phyloP scores from a whole-genome alignment of 2,329 filamentous ascomycete genomes.

The Tolypocladium tundrense region DNA sequence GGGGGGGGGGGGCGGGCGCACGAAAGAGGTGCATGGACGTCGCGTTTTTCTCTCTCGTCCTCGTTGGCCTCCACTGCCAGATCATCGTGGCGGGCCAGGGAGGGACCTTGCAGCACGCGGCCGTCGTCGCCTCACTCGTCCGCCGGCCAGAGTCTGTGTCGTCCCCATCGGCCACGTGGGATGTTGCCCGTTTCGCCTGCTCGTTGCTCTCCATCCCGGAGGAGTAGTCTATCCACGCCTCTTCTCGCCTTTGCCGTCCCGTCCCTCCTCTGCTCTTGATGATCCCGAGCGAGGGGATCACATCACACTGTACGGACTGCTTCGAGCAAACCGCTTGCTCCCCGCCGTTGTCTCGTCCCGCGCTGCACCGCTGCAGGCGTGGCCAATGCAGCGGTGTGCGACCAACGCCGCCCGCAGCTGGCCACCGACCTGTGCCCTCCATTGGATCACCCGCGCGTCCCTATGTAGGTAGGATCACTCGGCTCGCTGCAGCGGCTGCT shows the following conservation, averaged over 20 bases:
- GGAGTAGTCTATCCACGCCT: not conserved
- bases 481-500: not conserved
- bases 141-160: not conserved
- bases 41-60: not conserved
- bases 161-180: not conserved
- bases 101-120: not conserved
- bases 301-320: too few relatives aligned
- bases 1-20: not conserved
- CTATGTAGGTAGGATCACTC: not conserved
- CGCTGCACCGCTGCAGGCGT: not conserved
- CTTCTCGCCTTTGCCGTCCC: not conserved
- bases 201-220: not conserved
- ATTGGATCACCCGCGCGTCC: not conserved
- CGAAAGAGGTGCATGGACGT: not conserved
- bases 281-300: not conserved
- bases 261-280: not conserved
- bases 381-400: not conserved
- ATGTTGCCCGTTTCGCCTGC: not conserved
- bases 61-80: not conserved
- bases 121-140: not conserved
- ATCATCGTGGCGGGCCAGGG: not conserved
- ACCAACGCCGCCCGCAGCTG: not conserved
- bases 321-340: not conserved
- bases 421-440: not conserved
- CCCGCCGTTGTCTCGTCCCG: not conserved